Evolutionary conservation across 768 basidiomycete genomes (phyloP).

Genomic region (Leccinum imitatum): DNA sequence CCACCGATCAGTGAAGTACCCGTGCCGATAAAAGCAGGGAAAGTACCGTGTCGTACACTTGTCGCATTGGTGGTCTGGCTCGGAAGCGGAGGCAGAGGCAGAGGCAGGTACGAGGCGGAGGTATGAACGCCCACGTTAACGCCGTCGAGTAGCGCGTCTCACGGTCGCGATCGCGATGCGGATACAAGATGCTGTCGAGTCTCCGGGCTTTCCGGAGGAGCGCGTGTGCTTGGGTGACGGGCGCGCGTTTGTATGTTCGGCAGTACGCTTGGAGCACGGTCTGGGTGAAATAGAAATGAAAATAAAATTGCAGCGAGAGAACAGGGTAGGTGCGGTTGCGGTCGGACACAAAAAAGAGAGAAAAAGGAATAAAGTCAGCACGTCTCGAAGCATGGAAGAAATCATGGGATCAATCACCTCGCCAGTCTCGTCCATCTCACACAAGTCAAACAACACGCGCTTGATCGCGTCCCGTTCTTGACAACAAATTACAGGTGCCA

Average conservation of each 20-base stretch:
- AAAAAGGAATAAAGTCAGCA: slow-evolving; percentile 11
- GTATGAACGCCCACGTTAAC: not conserved
- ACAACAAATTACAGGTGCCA: slow-evolving; percentile 77
- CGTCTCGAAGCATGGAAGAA: not conserved
- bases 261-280: slow-evolving; percentile 90
- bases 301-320: not conserved
- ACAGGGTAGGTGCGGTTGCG: no score
- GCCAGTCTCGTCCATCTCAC: slow-evolving; percentile 80
- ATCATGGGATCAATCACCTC: slow-evolving; percentile 54
- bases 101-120: not conserved
- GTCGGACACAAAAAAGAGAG: not conserved
- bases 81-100: not conserved
- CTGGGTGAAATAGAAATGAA: slow-evolving; percentile 38
- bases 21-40: slow-evolving; percentile 65
- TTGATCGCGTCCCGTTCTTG: slow-evolving; percentile 68
- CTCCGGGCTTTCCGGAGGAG: slow-evolving; percentile 87
- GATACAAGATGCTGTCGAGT: slow-evolving; percentile 68
- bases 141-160: not conserved
- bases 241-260: slow-evolving; percentile 79
- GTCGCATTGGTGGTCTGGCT: slow-evolving; percentile 46
- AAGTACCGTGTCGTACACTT: slow-evolving; percentile 69
- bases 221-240: slow-evolving; percentile 70
- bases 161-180: slow-evolving; percentile 27
- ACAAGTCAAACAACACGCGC: slow-evolving; percentile 76
- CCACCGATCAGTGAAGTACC: slow-evolving; percentile 25